Evolutionary conservation across 2,329 filamentous ascomycete species (phyloP).

Genomic region (Nannizzia gypsea): DNA sequence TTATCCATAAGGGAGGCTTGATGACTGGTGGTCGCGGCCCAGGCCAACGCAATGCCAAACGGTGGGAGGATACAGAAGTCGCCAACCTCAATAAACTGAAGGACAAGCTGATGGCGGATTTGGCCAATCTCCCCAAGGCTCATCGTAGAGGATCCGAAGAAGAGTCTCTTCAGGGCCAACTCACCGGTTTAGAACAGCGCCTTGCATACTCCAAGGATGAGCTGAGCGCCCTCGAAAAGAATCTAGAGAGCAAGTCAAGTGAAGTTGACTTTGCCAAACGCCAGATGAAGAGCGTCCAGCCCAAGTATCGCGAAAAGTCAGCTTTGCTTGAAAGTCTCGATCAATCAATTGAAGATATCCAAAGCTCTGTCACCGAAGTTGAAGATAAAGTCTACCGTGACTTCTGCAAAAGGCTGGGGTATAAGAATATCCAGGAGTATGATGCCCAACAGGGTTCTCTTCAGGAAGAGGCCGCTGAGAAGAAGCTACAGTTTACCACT

Average conservation of each 20-base stretch:
- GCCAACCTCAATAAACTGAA: conserved; percentile 69
- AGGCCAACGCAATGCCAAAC: conserved; percentile 61
- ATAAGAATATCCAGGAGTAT: conserved; percentile 81
- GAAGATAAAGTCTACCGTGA: conserved; percentile 77
- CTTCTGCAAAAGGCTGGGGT: conserved; percentile 81
- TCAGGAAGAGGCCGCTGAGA: conserved; percentile 79
- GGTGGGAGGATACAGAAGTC: conserved; percentile 82
- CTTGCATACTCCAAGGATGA: conserved; percentile 63
- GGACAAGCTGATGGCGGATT: conserved; percentile 63
- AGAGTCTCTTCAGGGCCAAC: conserved; percentile 66
- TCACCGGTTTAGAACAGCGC: conserved; percentile 67
- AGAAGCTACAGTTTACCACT: conserved; percentile 72
- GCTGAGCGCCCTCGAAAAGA: conserved; percentile 64
- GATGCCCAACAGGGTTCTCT: conserved; percentile 85
- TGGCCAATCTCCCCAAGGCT: conserved; percentile 66
- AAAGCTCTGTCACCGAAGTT: conserved; percentile 60
- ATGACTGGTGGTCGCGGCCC: conserved; percentile 91
- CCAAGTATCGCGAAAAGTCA: conserved; percentile 64
- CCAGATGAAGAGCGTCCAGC: conserved; percentile 63
- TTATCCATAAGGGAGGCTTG: conserved; percentile 90
- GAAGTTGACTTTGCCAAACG: conserved; percentile 62
- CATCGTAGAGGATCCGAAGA: conserved; percentile 67
- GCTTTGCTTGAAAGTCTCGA: conserved; percentile 54
- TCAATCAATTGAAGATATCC: conserved; percentile 43
- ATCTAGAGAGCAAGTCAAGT: conserved; percentile 70